Percentiles rank a stretch among this genome's conserved stretches.
These are phyloP conservation scores for Phytopythium oedochilum DNA, from an alignment of 352 stramenopile species.

Conservation along the genomic window DNA sequence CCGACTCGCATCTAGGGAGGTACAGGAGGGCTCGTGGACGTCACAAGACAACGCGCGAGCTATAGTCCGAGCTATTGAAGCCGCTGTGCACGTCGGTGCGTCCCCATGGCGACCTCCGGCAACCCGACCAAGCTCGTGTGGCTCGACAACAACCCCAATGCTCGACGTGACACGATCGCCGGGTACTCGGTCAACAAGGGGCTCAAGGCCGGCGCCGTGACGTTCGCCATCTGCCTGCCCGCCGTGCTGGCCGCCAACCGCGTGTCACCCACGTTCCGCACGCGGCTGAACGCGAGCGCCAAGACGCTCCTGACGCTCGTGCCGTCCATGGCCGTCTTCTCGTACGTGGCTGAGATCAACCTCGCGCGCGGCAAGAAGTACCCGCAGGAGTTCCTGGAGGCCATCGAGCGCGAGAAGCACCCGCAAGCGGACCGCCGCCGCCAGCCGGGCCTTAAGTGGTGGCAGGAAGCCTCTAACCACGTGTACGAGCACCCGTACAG, in stretches of 20 bases:
- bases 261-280: constrained; percentile 64
- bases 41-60: neutral
- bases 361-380: constrained; percentile 63
- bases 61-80: neutral
- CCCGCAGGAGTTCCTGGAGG: constrained; percentile 47
- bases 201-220: neutral
- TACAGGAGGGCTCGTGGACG: neutral
- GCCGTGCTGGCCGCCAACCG: constrained; percentile 33
- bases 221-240: constrained; percentile 2
- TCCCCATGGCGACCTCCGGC: neutral
- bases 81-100: neutral
- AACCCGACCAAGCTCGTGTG: constrained; percentile 6
- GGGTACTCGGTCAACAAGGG: constrained; percentile 1
- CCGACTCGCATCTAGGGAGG: neutral
- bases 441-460: constrained; percentile 34
- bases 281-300: constrained; percentile 58
- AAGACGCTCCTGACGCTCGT: constrained; percentile 71
- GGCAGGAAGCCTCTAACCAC: constrained; percentile 65
- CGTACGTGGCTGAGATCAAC: constrained; percentile 56
- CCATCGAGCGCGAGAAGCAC: constrained; percentile 32
- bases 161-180: neutral
- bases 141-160: constrained; percentile 4
- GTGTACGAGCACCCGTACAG: constrained; percentile 82
- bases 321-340: constrained; percentile 59
- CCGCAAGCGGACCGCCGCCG: neutral